Evolutionary conservation across 768 basidiomycete genomes (phyloP), one percentile per base, ranked within the genome.

Genomic region (Tephrocybe sp.): DNA sequence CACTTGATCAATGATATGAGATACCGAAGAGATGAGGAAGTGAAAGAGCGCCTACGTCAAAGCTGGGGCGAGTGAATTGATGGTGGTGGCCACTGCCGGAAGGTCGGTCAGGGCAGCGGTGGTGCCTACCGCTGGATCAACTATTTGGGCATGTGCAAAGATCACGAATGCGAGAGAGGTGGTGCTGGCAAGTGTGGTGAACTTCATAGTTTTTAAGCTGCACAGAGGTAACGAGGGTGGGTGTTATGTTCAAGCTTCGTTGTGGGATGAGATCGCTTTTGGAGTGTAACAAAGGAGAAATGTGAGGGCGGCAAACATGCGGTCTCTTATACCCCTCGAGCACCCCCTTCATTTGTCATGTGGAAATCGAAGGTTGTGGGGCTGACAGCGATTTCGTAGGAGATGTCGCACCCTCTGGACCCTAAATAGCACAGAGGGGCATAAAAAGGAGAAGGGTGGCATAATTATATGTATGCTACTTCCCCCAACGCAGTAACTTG

Each of bases 131-230:
- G n/a, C n/a, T n/a, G n/a, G n/a, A n/a, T n/a, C n/a, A n/a, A n/a
- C n/a, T n/a, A 18, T 24, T 18, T 56, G 47, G 4, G 50, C 37
- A 9, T 44, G 33, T 26, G 42, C 55, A 17, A 26, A 12, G 12
- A 52, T 7, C 17, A 42, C 38, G 12, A 56, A 30, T 8, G 48
- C 21, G 24, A 52, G 32, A 12, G 55, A 46, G 30, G 47, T 17
- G 21, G 50, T 32, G 24, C 28, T 42, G 25, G 51, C 33, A 20
- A 55, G 38, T 5, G 48, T 28, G 54, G 54, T 36, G 43, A 52
- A 50, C n/a, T 54, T 55, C 45, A 55, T 55, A 23, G 3, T 51
- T 28, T n/a, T 42, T 49, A 30, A 17, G 36, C 3, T 54, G 28
- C 33, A n/a, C n/a, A n/a, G 11, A 17, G 32, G 12, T 5, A 30